Evolutionary conservation across 2,329 filamentous ascomycete genomes (phyloP).

Genomic region (Dendryphion nanum): DNA sequence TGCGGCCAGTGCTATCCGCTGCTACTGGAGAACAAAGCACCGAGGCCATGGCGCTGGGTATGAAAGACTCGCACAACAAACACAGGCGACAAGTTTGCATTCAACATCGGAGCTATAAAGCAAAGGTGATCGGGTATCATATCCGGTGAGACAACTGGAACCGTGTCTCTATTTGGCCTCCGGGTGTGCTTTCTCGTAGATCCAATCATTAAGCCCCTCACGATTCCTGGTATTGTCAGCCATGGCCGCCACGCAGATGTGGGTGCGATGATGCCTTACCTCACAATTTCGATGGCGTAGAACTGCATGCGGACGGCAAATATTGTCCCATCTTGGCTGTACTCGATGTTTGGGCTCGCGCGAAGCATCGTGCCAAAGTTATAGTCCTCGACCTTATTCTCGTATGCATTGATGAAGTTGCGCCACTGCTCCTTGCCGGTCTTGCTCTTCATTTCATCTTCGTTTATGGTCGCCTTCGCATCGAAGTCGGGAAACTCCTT

Average conservation of each 20-base stretch:
- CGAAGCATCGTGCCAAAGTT: slow-evolving; percentile 97
- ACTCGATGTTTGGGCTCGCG: slow-evolving; percentile 74
- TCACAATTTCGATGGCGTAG: slow-evolving; percentile 73
- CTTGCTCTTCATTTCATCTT: slow-evolving; percentile 98
- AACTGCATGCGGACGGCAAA: slow-evolving; percentile 85
- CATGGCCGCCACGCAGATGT: slow-evolving; percentile 1
- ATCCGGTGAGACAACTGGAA: too few relatives aligned
- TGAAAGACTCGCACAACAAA: too few relatives aligned
- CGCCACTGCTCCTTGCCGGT: slow-evolving; percentile 91
- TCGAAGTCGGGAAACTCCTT: slow-evolving; percentile 92
- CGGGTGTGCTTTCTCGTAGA: slow-evolving; percentile 76
- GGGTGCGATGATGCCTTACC: slow-evolving; percentile 46
- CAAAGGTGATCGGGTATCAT: too few relatives aligned
- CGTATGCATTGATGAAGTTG: slow-evolving; percentile 89
- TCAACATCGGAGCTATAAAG: too few relatives aligned
- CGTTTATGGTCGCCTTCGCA: slow-evolving; percentile 73
- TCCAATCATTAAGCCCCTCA: slow-evolving; percentile 91
- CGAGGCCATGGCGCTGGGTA: too few relatives aligned
- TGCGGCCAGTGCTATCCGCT: too few relatives aligned
- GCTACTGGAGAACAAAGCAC: too few relatives aligned
- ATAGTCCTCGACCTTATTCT: slow-evolving; percentile 94
- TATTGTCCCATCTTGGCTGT: slow-evolving; percentile 85
- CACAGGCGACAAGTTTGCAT: too few relatives aligned
- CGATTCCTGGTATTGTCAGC: slow-evolving; percentile 62
- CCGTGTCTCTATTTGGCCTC: slow-evolving; percentile 1